Evolutionary conservation across 2,329 filamentous ascomycete genomes (phyloP).

Genomic region (Pseudogymnoascus sp.): DNA sequence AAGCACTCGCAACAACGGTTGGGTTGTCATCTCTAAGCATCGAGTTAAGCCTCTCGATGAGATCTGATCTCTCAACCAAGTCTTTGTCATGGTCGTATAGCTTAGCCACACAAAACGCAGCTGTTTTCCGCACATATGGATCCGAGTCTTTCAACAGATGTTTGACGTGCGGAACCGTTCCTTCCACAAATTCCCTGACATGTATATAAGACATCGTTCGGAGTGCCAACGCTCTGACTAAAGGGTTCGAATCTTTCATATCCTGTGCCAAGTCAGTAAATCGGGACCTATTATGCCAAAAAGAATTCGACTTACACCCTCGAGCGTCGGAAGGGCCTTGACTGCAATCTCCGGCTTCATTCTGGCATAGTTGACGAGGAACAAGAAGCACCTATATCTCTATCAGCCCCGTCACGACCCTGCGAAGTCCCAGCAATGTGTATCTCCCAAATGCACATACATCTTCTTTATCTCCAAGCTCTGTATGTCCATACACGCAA

Average conservation of each 20-base stretch:
- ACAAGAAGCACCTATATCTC: slow-evolving; percentile 79
- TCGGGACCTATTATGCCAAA: not conserved
- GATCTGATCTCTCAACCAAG: slow-evolving; percentile 81
- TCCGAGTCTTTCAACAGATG: slow-evolving; percentile 76
- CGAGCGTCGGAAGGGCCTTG: slow-evolving; percentile 81
- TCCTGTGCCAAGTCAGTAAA: slow-evolving; percentile 48
- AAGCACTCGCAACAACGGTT: slow-evolving; percentile 88
- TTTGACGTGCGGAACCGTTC: slow-evolving; percentile 78
- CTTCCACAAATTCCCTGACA: slow-evolving; percentile 90
- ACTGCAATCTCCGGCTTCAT: slow-evolving; percentile 91
- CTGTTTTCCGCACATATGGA: slow-evolving; percentile 95
- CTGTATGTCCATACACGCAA: slow-evolving; percentile 89
- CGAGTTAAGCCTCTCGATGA: slow-evolving; percentile 85
- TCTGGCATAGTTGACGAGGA: slow-evolving; percentile 92
- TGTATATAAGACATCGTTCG: slow-evolving; percentile 97
- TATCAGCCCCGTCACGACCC: slow-evolving; percentile 18
- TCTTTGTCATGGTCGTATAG: slow-evolving; percentile 92
- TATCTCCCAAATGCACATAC: slow-evolving; percentile 44
- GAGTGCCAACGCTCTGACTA: slow-evolving; percentile 84
- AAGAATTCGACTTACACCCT: slow-evolving; percentile 51
- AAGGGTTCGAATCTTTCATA: slow-evolving; percentile 85
- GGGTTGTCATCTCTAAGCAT: slow-evolving; percentile 94
- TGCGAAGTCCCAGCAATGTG: not conserved
- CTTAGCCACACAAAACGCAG: slow-evolving; percentile 93
- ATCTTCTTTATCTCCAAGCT: slow-evolving; percentile 99